phyloP scores from a whole-genome alignment of 805 yeast species.

The Zygoascus biomembranicola region DNA sequence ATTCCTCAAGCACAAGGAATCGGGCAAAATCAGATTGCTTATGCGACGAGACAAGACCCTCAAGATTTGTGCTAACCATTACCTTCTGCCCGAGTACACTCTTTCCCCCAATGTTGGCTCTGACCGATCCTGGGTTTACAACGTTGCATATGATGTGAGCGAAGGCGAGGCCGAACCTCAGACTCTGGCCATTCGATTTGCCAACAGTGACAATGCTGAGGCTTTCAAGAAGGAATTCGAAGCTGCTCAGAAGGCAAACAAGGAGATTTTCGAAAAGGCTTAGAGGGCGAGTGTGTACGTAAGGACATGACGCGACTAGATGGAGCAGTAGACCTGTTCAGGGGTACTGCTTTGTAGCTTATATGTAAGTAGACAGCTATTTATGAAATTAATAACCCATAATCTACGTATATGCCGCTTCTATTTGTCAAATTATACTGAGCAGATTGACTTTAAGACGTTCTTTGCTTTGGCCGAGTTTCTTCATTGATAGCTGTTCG shows the following conservation, averaged over 20 bases:
- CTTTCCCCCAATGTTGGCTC: constrained; percentile 92
- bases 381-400: background rate
- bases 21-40: constrained; percentile 77
- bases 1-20: constrained; percentile 79
- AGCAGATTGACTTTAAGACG: no score
- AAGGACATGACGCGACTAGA: no score
- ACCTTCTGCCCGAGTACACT: constrained; percentile 59
- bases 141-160: constrained; percentile 86
- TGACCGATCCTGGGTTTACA: constrained; percentile 97
- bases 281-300: background rate
- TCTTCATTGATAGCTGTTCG: no score
- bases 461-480: no score
- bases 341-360: background rate
- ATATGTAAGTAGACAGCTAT: background rate
- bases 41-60: constrained; percentile 99
- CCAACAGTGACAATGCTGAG: constrained; percentile 62
- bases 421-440: no score
- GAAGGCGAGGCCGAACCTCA: constrained; percentile 96
- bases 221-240: constrained; percentile 89
- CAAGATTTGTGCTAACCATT: constrained; percentile 96
- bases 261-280: constrained; percentile 27
- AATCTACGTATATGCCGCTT: no score
- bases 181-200: constrained; percentile 92
- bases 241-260: constrained; percentile 67
- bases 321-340: no score